Conservation (phyloP, 2,329 filamentous ascomycete genomes). For the Herpotrichia juniperi region DNA sequence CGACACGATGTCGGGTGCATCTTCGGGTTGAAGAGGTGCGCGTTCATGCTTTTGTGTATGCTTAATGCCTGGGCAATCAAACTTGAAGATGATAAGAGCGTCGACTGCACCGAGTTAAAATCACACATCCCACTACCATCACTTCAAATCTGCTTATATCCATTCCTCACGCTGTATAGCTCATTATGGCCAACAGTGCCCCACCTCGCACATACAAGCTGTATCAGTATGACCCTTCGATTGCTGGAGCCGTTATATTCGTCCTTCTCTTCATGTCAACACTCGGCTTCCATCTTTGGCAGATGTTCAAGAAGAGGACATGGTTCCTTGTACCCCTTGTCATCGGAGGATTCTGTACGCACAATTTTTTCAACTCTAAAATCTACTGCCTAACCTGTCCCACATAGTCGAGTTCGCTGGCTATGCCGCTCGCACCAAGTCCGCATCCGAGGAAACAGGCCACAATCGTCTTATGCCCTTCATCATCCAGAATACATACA, state of each 20-base stretch:
- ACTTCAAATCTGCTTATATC: not conserved
- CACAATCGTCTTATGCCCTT: not conserved
- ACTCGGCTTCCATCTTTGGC: slow-evolving; percentile 50
- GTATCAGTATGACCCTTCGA: slow-evolving; percentile 51
- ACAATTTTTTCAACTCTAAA: slow-evolving; percentile 6
- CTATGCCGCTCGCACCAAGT: slow-evolving; percentile 54
- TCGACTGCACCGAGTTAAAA: not conserved
- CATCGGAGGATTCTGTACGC: slow-evolving; percentile 57
- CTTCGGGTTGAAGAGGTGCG: not conserved
- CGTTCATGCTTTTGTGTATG: not conserved
- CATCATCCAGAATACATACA: slow-evolving; percentile 29
- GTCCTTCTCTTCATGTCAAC: slow-evolving; percentile 52
- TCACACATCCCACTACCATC: not conserved
- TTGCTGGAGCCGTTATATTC: slow-evolving; percentile 53
- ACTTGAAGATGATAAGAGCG: not conserved
- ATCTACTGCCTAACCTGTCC: not conserved
- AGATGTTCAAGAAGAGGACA: slow-evolving; percentile 49
- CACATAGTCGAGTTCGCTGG: slow-evolving; percentile 57
- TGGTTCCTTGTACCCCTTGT: slow-evolving; percentile 61
- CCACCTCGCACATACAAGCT: not conserved
- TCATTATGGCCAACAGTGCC: not conserved
- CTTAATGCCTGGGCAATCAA: not conserved
- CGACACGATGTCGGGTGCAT: not conserved
- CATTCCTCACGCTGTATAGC: too few species aligned
- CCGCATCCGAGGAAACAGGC: slow-evolving; percentile 22